These are phyloP conservation scores for Globisporangium takayamanum DNA, from an alignment of 352 stramenopile species.

Conservation along the genomic window DNA sequence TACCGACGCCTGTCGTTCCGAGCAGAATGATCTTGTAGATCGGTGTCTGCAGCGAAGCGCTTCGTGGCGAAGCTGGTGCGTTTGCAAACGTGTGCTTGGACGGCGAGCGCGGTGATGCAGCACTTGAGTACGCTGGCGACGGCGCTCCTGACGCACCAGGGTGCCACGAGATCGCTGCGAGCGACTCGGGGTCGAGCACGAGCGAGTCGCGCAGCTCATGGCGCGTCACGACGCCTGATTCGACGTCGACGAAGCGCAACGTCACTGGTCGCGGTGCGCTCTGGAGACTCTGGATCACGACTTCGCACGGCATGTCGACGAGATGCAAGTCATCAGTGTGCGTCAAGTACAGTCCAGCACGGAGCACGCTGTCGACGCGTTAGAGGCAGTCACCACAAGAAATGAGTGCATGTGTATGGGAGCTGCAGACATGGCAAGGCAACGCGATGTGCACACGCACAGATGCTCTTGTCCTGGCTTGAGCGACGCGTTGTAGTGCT, in stretches of 20 bases:
- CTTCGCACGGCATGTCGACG: constrained; percentile 51
- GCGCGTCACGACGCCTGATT: constrained; percentile 66
- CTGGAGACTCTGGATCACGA: constrained; percentile 63
- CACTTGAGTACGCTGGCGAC: constrained; percentile 6
- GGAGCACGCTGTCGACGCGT: constrained; percentile 29
- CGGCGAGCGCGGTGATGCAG: constrained; percentile 2
- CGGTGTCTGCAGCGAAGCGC: constrained; percentile 1
- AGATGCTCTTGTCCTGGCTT: constrained; percentile 55
- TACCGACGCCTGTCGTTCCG: constrained; percentile 69
- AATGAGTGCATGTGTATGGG: neutral
- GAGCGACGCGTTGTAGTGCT: constrained; percentile 64
- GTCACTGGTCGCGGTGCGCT: constrained; percentile 45
- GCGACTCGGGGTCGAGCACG: constrained; percentile 28
- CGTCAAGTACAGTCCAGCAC: constrained; percentile 69
- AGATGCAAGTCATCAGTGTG: constrained; percentile 76
- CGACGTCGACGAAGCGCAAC: constrained; percentile 69
- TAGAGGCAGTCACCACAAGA: neutral
- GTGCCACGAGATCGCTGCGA: constrained; percentile 13
- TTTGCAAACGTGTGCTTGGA: neutral
- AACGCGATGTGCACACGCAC: constrained; percentile 15
- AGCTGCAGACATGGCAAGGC: neutral
- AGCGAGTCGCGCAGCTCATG: constrained; percentile 66
- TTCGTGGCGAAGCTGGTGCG: constrained; percentile 2
- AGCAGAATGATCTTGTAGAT: constrained; percentile 80
- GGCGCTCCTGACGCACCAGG: constrained; percentile 6